Evolutionary conservation across 768 basidiomycete species (phyloP).

Genomic region (Glaciozyma antarctica): DNA sequence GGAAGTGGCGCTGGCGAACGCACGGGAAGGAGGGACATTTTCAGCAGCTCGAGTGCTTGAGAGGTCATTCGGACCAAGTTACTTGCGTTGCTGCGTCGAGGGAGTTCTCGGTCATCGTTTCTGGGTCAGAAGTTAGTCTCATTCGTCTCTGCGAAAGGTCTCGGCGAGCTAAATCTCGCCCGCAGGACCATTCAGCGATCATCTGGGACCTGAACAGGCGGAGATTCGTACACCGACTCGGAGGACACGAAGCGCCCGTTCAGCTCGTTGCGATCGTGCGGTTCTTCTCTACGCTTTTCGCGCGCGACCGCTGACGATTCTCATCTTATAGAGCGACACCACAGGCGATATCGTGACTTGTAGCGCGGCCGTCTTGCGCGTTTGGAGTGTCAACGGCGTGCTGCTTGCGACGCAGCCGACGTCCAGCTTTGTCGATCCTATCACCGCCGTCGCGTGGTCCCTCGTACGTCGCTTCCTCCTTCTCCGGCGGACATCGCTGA

Average conservation of each 20-base stretch:
- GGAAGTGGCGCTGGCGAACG: background rate
- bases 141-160: background rate
- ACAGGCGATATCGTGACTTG: constrained; percentile 10
- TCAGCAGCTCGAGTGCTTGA: constrained; percentile 2
- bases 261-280: constrained; percentile 6
- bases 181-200: background rate
- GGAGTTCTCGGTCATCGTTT: constrained; percentile 1
- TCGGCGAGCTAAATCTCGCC: background rate
- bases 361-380: background rate
- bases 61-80: constrained; percentile 4
- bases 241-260: background rate
- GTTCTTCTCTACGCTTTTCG: no score
- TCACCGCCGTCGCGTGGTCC: background rate
- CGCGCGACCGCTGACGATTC: no score
- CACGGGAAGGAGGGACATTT: background rate
- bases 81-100: background rate
- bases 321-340: constrained; percentile 1
- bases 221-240: background rate
- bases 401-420: background rate
- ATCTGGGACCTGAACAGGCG: constrained; percentile 11
- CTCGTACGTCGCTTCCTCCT: background rate
- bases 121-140: constrained; percentile 1
- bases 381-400: constrained; percentile 8
- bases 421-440: background rate
- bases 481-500: no score